phyloP scores from a whole-genome alignment of 75 land plant genomes.

The Selaginella tamariscina region DNA sequence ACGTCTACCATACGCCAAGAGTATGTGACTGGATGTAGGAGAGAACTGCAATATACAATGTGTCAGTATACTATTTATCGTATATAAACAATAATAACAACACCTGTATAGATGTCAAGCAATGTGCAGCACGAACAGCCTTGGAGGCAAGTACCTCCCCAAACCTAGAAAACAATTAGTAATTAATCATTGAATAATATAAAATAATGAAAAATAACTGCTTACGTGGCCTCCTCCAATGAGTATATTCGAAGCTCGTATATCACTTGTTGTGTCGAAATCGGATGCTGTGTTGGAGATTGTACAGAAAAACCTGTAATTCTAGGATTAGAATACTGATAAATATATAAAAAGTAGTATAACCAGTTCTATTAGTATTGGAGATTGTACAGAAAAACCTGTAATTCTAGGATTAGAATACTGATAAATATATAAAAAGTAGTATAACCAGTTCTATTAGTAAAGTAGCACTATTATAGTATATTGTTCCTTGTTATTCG shows the following conservation, averaged over 20 bases:
- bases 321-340: too few species aligned
- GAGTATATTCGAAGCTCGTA: conserved; percentile 94
- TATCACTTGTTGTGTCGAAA: conserved; percentile 69
- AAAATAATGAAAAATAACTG: not conserved
- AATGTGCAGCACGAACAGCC: conserved; percentile 87
- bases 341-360: too few species aligned
- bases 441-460: too few species aligned
- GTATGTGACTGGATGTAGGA: conserved; percentile 80
- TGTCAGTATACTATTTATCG: not conserved
- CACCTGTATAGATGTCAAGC: conserved; percentile 92
- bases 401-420: too few species aligned
- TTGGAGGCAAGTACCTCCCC: conserved; percentile 71
- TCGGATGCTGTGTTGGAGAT: conserved; percentile 85
- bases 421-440: too few species aligned
- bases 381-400: too few species aligned
- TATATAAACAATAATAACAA: conserved; percentile 10
- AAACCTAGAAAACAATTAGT: conserved; percentile 32
- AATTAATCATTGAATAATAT: not conserved
- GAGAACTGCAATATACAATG: conserved; percentile 54
- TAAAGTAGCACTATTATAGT: too few species aligned
- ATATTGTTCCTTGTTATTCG: too few species aligned
- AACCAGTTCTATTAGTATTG: too few species aligned
- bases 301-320: not conserved
- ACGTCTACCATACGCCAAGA: conserved; percentile 89
- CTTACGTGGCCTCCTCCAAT: conserved; percentile 74